These are phyloP conservation scores for Leccinum angustisporum DNA, from an alignment of 1,284 basidiomycete species.

Conservation along the genomic window DNA sequence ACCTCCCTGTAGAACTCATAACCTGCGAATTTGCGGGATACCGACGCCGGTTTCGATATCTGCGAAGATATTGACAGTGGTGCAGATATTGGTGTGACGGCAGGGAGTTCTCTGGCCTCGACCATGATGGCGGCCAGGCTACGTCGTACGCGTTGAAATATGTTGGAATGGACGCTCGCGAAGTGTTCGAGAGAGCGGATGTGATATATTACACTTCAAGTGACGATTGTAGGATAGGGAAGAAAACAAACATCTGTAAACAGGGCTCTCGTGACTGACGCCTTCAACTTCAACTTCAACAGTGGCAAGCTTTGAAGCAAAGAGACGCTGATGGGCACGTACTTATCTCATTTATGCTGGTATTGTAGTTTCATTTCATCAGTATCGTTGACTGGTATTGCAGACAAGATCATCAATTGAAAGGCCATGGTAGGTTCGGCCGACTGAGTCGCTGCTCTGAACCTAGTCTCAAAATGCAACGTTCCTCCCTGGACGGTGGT, in stretches of 20 bases:
- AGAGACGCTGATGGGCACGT: background rate
- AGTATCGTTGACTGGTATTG: background rate
- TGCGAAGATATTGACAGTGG: background rate
- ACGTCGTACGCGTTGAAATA: constrained; percentile 4
- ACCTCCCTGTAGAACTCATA: constrained; percentile 64
- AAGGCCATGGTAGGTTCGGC: background rate
- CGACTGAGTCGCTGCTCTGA: background rate
- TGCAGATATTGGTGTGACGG: background rate
- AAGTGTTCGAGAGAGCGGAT: background rate
- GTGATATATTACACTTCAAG: constrained; percentile 3
- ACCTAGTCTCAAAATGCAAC: background rate
- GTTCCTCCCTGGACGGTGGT: background rate
- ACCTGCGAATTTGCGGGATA: constrained; percentile 20
- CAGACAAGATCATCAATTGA: background rate
- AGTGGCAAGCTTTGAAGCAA: background rate
- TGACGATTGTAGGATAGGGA: background rate
- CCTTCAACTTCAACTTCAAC: background rate
- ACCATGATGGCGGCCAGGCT: constrained; percentile 1
- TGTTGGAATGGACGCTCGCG: background rate
- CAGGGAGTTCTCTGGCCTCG: background rate
- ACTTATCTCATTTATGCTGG: background rate
- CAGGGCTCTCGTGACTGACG: background rate
- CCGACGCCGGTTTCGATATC: background rate
- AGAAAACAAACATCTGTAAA: constrained; percentile 10
- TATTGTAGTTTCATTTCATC: background rate